Conservation (phyloP, 176 grass and related monocot genomes). For the Triticum monococcum region DNA sequence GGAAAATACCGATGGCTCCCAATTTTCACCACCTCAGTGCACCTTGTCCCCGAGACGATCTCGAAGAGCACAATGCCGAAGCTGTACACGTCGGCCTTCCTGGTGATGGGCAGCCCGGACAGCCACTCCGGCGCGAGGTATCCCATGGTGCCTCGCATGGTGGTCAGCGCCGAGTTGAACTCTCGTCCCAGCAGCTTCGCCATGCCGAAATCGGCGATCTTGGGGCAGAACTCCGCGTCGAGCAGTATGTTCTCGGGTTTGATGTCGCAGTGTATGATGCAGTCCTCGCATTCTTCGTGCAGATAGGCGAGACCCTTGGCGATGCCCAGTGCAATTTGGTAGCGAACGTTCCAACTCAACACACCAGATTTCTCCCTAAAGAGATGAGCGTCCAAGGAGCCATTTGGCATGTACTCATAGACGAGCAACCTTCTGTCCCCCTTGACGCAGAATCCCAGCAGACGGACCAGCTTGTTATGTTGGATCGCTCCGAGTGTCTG, state of each 20-base stretch:
- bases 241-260: slow-evolving; percentile 48
- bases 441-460: slow-evolving; percentile 14
- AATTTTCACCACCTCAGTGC: background rate
- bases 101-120: slow-evolving; percentile 22
- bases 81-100: slow-evolving; percentile 43
- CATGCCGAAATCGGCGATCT: slow-evolving; percentile 49
- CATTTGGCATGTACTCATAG: slow-evolving; percentile 20
- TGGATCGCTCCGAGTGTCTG: slow-evolving; percentile 29
- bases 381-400: slow-evolving; percentile 2
- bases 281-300: slow-evolving; percentile 43
- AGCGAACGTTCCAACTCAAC: slow-evolving; percentile 21
- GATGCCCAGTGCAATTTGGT: slow-evolving; percentile 2
- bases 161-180: slow-evolving; percentile 25
- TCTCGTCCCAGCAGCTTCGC: slow-evolving; percentile 36
- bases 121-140: slow-evolving; percentile 52
- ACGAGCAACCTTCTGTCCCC: background rate
- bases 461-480: slow-evolving; percentile 31
- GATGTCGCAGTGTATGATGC: slow-evolving; percentile 58
- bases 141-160: slow-evolving; percentile 29
- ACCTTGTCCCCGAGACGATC: slow-evolving; percentile 39
- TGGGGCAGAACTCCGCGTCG: slow-evolving; percentile 9
- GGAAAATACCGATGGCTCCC: background rate
- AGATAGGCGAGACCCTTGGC: slow-evolving; percentile 32
- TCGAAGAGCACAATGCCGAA: slow-evolving; percentile 47
- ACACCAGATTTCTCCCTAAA: background rate